These are phyloP conservation scores for Pyrenula massariospora DNA, from an alignment of 495 filamentous ascomycete species.

Conservation along the genomic window DNA sequence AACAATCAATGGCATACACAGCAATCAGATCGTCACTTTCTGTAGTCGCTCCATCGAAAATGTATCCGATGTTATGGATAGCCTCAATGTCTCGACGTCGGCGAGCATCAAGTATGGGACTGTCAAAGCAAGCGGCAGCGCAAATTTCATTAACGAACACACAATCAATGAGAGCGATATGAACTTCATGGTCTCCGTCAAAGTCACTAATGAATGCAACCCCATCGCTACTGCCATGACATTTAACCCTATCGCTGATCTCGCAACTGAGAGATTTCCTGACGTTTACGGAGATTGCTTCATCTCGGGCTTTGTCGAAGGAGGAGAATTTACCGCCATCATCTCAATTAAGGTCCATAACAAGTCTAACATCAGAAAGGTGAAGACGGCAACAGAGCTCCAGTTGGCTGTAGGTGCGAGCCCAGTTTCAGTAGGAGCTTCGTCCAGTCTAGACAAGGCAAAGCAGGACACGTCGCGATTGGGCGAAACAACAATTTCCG, in stretches of 20 bases:
- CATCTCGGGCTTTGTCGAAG: constrained; percentile 22
- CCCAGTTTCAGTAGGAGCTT: constrained; percentile 9
- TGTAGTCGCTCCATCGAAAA: constrained; percentile 20
- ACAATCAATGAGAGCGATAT: constrained; percentile 21
- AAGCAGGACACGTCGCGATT: constrained; percentile 12
- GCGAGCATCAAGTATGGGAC: constrained; percentile 23
- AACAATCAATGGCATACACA: neutral
- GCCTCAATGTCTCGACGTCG: constrained; percentile 19
- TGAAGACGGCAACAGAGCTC: constrained; percentile 20
- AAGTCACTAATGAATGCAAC: constrained; percentile 20
- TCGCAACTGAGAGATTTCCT: constrained; percentile 15
- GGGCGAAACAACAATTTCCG: constrained; percentile 20
- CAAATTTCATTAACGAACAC: constrained; percentile 19
- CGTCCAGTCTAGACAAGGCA: constrained; percentile 7
- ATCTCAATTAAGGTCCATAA: constrained; percentile 20
- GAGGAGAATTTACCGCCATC: constrained; percentile 22
- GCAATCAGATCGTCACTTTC: constrained; percentile 15
- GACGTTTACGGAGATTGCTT: constrained; percentile 24
- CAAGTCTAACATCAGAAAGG: constrained; percentile 15
- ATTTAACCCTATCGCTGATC: constrained; percentile 16
- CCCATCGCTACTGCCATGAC: constrained; percentile 11
- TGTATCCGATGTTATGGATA: constrained; percentile 20
- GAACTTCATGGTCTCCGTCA: constrained; percentile 24
- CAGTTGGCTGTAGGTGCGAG: constrained; percentile 16
- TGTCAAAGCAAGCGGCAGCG: constrained; percentile 19